These are phyloP conservation scores for Apium graveolens DNA, from an alignment of 129 eudicot species.

Conservation along the genomic window DNA sequence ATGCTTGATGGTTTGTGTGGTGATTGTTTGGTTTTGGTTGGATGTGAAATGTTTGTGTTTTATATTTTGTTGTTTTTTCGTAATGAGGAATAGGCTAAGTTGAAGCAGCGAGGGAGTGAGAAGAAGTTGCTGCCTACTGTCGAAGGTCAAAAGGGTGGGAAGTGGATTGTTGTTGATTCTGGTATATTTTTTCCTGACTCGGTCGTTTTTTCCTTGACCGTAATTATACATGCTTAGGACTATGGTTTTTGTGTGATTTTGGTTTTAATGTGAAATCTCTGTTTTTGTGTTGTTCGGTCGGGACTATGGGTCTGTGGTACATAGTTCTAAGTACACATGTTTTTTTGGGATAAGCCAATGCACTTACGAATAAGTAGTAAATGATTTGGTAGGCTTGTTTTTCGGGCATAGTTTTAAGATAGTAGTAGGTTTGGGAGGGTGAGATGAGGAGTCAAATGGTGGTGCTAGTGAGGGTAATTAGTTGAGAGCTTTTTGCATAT, in stretches of 20 bases:
- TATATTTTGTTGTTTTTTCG: slow-evolving; percentile 1
- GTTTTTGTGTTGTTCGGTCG: background rate
- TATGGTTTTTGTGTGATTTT: background rate
- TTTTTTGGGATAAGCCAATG: background rate
- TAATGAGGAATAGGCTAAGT: slow-evolving; percentile 56
- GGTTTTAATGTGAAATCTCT: background rate
- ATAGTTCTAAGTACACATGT: background rate
- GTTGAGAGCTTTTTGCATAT: background rate
- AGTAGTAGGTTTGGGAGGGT: background rate
- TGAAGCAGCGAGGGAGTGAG: slow-evolving; percentile 65
- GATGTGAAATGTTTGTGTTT: background rate
- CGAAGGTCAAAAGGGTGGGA: slow-evolving; percentile 77
- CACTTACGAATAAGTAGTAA: background rate
- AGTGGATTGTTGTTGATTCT: slow-evolving; percentile 88
- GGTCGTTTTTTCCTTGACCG: background rate
- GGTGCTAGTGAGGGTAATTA: no score
- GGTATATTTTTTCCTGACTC: slow-evolving; percentile 25
- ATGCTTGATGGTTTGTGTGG: no score
- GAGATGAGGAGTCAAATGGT: background rate
- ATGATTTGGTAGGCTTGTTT: background rate
- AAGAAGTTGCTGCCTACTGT: slow-evolving; percentile 77
- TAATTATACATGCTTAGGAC: background rate
- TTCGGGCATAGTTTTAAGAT: background rate
- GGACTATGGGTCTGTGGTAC: background rate
- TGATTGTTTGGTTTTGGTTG: background rate